Percentiles rank a stretch among this genome's conserved stretches.
These are phyloP conservation scores for Lodderomyces parapsilosis DNA, from an alignment of 1,139 yeast species.

Conservation along the genomic window DNA sequence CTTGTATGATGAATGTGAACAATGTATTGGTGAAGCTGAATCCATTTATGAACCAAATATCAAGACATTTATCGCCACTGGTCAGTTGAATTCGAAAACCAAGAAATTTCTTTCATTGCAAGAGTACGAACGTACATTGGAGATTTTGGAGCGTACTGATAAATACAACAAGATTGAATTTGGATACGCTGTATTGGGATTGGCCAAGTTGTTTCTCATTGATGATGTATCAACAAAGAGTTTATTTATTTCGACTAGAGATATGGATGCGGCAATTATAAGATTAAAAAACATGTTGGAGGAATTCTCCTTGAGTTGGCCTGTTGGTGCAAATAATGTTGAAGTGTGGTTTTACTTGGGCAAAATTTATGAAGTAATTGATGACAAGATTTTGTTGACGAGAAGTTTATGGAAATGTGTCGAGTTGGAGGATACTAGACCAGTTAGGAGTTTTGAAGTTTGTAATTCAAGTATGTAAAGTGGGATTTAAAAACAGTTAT, in stretches of 20 bases:
- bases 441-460: conserved; percentile 50
- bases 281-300: conserved; percentile 66
- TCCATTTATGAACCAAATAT: conserved; percentile 48
- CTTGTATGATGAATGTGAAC: conserved; percentile 60
- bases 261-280: conserved; percentile 62
- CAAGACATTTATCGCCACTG: conserved; percentile 54
- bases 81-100: conserved; percentile 44
- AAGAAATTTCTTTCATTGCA: conserved; percentile 53
- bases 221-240: conserved; percentile 37
- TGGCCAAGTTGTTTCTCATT: conserved; percentile 54
- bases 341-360: conserved; percentile 79
- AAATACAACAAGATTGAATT: conserved; percentile 36
- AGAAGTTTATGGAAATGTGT: conserved; percentile 65
- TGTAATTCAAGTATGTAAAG: conserved; percentile 19
- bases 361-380: conserved; percentile 59
- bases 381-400: conserved; percentile 53
- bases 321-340: conserved; percentile 53
- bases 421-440: conserved; percentile 63
- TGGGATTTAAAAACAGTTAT: too few relatives aligned
- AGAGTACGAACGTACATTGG: conserved; percentile 69
- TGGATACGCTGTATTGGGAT: conserved; percentile 63
- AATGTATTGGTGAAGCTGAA: conserved; percentile 74
- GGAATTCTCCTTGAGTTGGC: conserved; percentile 44
- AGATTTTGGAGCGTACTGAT: conserved; percentile 25
- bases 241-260: conserved; percentile 46